Evolutionary conservation across 345 rosid genomes (phyloP).

Genomic region (Corchorus capsularis): DNA sequence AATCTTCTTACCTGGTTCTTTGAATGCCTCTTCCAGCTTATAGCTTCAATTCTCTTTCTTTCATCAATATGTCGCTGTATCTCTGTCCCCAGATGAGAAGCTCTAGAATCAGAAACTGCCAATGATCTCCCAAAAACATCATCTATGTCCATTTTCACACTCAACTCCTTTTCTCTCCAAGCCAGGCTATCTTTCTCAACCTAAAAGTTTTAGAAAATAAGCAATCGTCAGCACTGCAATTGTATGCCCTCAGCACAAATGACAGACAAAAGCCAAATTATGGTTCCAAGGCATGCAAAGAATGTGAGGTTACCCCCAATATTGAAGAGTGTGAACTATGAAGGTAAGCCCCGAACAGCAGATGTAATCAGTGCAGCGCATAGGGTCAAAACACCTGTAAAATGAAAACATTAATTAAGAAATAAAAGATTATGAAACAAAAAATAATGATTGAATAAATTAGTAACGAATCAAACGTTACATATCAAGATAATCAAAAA

Average conservation of each 20-base stretch:
- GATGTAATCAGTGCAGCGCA: conserved; percentile 79
- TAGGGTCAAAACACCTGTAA: conserved; percentile 71
- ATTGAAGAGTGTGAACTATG: conserved; percentile 81
- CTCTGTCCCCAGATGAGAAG: conserved; percentile 59
- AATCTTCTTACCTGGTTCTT: conserved; percentile 64
- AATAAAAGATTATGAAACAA: too few species aligned
- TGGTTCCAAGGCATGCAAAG: conserved; percentile 63
- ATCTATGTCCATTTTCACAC: conserved; percentile 62
- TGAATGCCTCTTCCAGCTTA: conserved; percentile 66
- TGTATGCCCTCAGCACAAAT: conserved; percentile 25
- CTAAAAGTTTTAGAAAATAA: conserved; percentile 42
- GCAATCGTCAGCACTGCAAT: conserved; percentile 35
- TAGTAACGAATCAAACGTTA: too few species aligned
- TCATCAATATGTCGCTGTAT: conserved; percentile 69
- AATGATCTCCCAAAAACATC: conserved; percentile 77
- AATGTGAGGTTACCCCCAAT: conserved; percentile 86
- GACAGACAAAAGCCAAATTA: conserved; percentile 30
- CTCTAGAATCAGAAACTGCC: conserved; percentile 66
- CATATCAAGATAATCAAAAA: too few species aligned
- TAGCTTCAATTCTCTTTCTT: conserved; percentile 53
- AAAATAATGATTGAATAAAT: background rate
- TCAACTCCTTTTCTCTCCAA: conserved; percentile 88
- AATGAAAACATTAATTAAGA: background rate
- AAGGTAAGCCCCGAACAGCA: conserved; percentile 75
- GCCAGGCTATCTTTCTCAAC: conserved; percentile 80